These are phyloP conservation scores for Leishmania amazonensis DNA, from an alignment of 208 protist species.

Conservation along the genomic window DNA sequence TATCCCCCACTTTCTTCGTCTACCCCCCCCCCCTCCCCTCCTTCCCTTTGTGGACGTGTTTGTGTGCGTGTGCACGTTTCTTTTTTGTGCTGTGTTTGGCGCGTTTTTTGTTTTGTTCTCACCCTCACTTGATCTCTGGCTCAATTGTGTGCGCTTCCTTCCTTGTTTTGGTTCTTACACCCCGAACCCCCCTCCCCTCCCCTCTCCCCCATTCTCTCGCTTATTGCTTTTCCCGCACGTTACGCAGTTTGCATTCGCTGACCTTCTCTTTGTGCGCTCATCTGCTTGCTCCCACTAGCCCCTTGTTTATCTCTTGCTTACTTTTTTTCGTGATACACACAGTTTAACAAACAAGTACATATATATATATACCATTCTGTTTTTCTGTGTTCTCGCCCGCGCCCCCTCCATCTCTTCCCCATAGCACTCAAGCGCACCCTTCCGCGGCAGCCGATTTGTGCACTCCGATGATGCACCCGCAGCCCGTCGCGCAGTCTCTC, in stretches of 20 bases:
- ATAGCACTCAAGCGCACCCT: background rate
- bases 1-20: background rate
- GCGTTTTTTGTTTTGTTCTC: background rate
- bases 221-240: background rate
- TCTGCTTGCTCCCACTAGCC: background rate
- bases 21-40: background rate
- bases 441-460: background rate
- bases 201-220: background rate
- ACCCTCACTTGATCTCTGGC: background rate
- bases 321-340: background rate
- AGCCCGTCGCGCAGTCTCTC: background rate
- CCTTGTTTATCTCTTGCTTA: conserved; percentile 7
- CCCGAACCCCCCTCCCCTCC: background rate
- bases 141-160: background rate
- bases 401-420: background rate
- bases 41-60: background rate
- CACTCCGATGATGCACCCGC: conserved; percentile 16
- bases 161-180: background rate
- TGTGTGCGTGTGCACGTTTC: background rate
- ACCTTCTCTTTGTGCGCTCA: background rate
- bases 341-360: background rate
- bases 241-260: background rate
- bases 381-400: background rate
- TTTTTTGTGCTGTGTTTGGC: conserved; percentile 4
- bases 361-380: background rate